These are phyloP conservation scores for Rhizopus delemar DNA, from an alignment of 371 early-diverging fungal species.

Conservation along the genomic window DNA sequence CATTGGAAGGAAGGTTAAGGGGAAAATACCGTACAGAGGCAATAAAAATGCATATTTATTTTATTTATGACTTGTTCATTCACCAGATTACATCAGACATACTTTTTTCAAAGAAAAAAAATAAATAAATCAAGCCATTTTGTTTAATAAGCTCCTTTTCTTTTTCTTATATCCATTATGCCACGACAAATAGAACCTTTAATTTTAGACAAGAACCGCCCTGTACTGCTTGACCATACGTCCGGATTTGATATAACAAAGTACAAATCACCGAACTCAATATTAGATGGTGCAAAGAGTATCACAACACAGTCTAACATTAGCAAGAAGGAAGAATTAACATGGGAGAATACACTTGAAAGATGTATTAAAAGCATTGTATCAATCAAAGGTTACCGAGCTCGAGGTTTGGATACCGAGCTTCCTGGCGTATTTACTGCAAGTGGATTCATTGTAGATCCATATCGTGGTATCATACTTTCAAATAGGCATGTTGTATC, in stretches of 20 bases:
- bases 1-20: too few relatives aligned
- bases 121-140: not conserved
- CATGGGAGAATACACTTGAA: slow-evolving; percentile 79
- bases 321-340: not conserved
- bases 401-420: slow-evolving; percentile 88
- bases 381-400: slow-evolving; percentile 80
- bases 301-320: not conserved
- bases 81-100: too few relatives aligned
- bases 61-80: too few relatives aligned
- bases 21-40: too few relatives aligned
- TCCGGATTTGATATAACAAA: not conserved
- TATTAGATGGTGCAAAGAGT: not conserved
- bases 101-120: too few relatives aligned
- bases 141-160: not conserved
- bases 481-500: slow-evolving; percentile 91
- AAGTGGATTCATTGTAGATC: slow-evolving; percentile 93
- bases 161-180: slow-evolving; percentile 7
- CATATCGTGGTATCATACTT: slow-evolving; percentile 77
- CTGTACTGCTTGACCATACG: not conserved
- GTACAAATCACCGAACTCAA: not conserved
- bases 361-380: slow-evolving; percentile 79
- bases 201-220: slow-evolving; percentile 13
- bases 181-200: slow-evolving; percentile 17
- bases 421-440: slow-evolving; percentile 76
- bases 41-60: too few relatives aligned